A percentile compares a stretch with the other conserved stretches of the same genome.
Evolutionary conservation across 352 stramenopile genomes (phyloP).

Genomic region (Globisporangium lucens): DNA sequence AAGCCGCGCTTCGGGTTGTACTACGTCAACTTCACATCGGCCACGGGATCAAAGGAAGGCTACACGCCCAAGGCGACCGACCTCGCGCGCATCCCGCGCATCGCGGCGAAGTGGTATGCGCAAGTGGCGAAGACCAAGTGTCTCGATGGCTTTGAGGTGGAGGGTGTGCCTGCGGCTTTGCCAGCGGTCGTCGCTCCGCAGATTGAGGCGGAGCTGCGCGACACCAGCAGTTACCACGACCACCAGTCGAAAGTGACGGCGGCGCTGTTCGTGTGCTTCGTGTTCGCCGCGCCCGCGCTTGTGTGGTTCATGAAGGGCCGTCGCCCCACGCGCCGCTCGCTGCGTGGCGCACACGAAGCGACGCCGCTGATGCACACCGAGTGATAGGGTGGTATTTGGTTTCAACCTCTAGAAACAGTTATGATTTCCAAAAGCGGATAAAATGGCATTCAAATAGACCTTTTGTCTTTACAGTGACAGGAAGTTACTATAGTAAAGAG

Average conservation of each 20-base stretch:
- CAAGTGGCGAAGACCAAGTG: constrained; percentile 57
- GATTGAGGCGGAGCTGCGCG: neutral
- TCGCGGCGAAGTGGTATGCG: constrained; percentile 57
- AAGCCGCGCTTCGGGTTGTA: constrained; percentile 48
- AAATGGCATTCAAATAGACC: no score
- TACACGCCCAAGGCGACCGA: constrained; percentile 24
- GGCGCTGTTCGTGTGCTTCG: constrained; percentile 1
- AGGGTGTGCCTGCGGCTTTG: neutral
- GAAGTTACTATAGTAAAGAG: no score
- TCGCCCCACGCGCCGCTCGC: constrained; percentile 11
- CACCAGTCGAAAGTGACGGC: constrained; percentile 2
- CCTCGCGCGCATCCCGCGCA: constrained; percentile 33
- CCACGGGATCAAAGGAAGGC: constrained; percentile 26
- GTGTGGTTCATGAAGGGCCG: constrained; percentile 19
- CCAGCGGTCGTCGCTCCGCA: neutral
- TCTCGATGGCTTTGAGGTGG: constrained; percentile 26
- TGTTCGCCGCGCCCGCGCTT: constrained; percentile 13
- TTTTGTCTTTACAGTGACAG: no score
- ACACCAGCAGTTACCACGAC: neutral
- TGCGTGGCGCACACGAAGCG: constrained; percentile 6
- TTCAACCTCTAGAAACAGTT: no score
- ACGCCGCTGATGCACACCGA: constrained; percentile 17
- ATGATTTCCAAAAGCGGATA: no score
- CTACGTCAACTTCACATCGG: constrained; percentile 41
- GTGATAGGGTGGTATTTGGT: neutral